Evolutionary conservation across 352 stramenopile genomes (phyloP).

Genomic region (Thalassiosira livingstoniorum): DNA sequence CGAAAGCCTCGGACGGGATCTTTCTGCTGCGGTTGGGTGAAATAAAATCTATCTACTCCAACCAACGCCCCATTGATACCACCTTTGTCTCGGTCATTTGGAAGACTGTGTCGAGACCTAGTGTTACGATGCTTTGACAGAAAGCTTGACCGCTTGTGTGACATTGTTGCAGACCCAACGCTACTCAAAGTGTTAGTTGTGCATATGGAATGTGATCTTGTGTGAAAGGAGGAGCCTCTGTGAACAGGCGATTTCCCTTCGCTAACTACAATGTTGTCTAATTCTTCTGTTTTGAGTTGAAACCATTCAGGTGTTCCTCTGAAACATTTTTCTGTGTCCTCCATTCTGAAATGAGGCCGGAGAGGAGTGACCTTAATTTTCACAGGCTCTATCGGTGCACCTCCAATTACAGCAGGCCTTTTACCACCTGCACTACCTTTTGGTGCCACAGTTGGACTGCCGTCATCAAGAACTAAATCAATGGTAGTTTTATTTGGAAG

Average conservation of each 20-base stretch:
- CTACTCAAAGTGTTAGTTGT: constrained; percentile 62
- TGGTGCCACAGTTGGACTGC: constrained; percentile 61
- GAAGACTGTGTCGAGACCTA: constrained; percentile 28
- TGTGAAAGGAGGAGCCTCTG: constrained; percentile 23
- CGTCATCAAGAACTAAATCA: constrained; percentile 83
- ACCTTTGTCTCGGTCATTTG: constrained; percentile 48
- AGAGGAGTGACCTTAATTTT: constrained; percentile 86
- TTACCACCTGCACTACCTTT: constrained; percentile 54
- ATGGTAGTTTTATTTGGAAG: constrained; percentile 80
- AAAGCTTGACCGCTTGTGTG: constrained; percentile 40
- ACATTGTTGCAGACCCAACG: constrained; percentile 51
- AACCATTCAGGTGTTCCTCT: constrained; percentile 72
- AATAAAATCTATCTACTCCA: constrained; percentile 84
- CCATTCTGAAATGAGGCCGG: constrained; percentile 71
- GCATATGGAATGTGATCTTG: constrained; percentile 47
- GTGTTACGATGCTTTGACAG: constrained; percentile 49
- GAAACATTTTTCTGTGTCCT: constrained; percentile 70
- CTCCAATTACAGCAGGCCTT: constrained; percentile 63
- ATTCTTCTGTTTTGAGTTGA: constrained; percentile 62
- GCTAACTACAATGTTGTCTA: constrained; percentile 37
- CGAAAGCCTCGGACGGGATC: constrained; percentile 65
- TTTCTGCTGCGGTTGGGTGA: constrained; percentile 82
- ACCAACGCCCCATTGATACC: constrained; percentile 67
- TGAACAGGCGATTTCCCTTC: constrained; percentile 15
- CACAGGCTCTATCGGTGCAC: constrained; percentile 74